Base-by-base conservation (phyloP, 2,329 filamentous ascomycete species). In the Diaporthe citrichinensis region DNA sequence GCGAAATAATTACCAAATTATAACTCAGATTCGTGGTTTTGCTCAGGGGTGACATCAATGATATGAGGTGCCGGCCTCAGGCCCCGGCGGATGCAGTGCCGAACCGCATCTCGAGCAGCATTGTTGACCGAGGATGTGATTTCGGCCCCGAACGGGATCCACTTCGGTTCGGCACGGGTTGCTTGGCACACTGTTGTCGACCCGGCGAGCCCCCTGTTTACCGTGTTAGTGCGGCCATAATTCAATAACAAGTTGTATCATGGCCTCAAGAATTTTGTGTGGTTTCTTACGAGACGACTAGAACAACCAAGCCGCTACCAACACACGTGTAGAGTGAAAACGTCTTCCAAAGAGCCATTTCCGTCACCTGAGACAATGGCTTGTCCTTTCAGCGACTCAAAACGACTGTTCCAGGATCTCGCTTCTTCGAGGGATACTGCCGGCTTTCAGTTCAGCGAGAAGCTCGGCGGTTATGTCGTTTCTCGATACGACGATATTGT, bases 351-450 rank as follows among this genome's bases (percentile, higher is more conserved):
- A 23, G 20, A 34, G 55, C 55, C 9, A 5, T 34, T 36, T 36
- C 31, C n/a, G 2, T 12, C 31, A 55, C 25, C 4, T 8, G 2
- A 39, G 23, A 59, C 23, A 59, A 59, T 59, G 57, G 57, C 57
- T 3, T 59, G 59, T 15, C 36, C 59, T 46, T 65, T 44, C n/a
- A 62, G 58, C 58, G 36, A 62, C n/a, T 62, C 58, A 5, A 44
- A n/a, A 28, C 58, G n/a, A 44, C n/a, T 62, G 2, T 62, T 62
- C n/a, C 58, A 62, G 58, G 58, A 62, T 62, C 58, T 62, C 36
- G 58, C 58, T 28, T 44, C n/a, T 9, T 62, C n/a, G 7, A 44
- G 36, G 44, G 58, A 62, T 2, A 2, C 1, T 44, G 14, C 23
- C 36, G 58, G 58, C 2, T 44, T 44, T 17, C 58, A 62, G 23